A percentile compares a stretch with the other conserved stretches of the same genome.
phyloP scores from a whole-genome alignment of 1,139 yeast genomes.

The Yamadazyma siamensis region DNA sequence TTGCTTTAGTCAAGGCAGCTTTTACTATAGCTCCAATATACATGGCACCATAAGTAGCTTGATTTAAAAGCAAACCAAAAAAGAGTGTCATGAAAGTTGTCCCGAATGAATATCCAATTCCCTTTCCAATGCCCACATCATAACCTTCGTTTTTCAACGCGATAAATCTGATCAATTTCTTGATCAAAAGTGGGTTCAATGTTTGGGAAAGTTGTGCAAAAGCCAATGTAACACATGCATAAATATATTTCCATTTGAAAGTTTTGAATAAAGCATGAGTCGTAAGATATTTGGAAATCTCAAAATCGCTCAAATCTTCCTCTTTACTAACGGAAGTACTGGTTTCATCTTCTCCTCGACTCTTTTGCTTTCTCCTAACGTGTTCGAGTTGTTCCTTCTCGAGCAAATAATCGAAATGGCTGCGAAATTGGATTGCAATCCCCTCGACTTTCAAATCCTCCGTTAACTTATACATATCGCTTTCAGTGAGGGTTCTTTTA shows the following conservation, averaged over 20 bases:
- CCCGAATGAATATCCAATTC: constrained; percentile 39
- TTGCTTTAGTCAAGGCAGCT: constrained; percentile 63
- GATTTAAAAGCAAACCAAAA: constrained; percentile 27
- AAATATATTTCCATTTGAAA: constrained; percentile 24
- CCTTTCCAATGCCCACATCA: constrained; percentile 24
- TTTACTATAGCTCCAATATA: constrained; percentile 61
- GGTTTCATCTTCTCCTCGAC: constrained; percentile 8
- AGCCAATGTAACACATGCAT: constrained; percentile 20
- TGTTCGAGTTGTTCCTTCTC: constrained; percentile 18
- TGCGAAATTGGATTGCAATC: constrained; percentile 29
- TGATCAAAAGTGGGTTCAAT: constrained; percentile 28
- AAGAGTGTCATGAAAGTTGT: constrained; percentile 23
- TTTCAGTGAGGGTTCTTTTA: constrained; percentile 59
- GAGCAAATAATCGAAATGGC: constrained; percentile 32
- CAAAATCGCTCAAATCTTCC: constrained; percentile 26
- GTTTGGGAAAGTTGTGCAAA: constrained; percentile 21
- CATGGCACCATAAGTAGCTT: constrained; percentile 25
- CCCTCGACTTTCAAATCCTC: constrained; percentile 51
- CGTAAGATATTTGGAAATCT: constrained; percentile 15
- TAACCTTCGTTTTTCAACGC: constrained; percentile 22
- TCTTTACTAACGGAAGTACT: constrained; percentile 12
- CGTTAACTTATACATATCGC: constrained; percentile 58
- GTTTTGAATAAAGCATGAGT: constrained; percentile 25
- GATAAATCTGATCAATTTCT: constrained; percentile 27
- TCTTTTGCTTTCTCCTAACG: constrained; percentile 21